Base-by-base conservation (phyloP, 2,329 filamentous ascomycete species). In the Clonostachys solani region DNA sequence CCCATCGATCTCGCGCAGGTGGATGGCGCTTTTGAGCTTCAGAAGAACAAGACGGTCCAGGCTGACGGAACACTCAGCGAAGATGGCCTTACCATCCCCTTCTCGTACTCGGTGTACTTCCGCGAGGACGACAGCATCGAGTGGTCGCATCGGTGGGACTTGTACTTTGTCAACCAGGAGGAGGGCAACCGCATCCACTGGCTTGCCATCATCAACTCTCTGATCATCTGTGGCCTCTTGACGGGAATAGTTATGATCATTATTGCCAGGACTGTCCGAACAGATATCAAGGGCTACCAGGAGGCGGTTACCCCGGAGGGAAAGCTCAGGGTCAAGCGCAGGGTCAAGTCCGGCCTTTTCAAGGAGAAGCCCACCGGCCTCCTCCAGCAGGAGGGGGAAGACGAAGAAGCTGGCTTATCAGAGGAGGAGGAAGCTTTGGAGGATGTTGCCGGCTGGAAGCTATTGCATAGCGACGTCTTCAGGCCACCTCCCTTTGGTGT, bases 51-150 rank as follows among this genome's bases (percentile, higher is more conserved):
- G 49, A 84, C 83, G 2, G 72, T 73, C 9, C 68, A 75, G 23
- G 51, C 34, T 16, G 18, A 34, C 18, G 37, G 15, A 9, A 42
- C 18, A 13, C 74, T 77, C 35, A 69, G 74, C 40, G 78, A 78
- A 23, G 80, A 81, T 13, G 88, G 74, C 3, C 65, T 94, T 44
- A 83, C 77, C 3, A 85, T 95, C 45, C 89, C 90, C 0, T 95
- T 92, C 66, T 88, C 89, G 0, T 96, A 95, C 67, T 92, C 89
- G 4, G 86, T 95, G 13, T 95, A 94, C 66, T 96, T 91, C 70
- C 84, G 89, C 45, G 87, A 95, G 62, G 89, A 95, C 51, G 80
- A 85, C 40, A 81, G 77, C 17, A 73, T 95, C 44, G 89, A 94
- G 53, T 96, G 91, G 91, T 74, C 77, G 48, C 89, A 85, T 56